Percentiles rank a stretch among this genome's conserved stretches.
phyloP scores from a whole-genome alignment of 805 yeast genomes.

The Sugiyamaella qingdaonensis region DNA sequence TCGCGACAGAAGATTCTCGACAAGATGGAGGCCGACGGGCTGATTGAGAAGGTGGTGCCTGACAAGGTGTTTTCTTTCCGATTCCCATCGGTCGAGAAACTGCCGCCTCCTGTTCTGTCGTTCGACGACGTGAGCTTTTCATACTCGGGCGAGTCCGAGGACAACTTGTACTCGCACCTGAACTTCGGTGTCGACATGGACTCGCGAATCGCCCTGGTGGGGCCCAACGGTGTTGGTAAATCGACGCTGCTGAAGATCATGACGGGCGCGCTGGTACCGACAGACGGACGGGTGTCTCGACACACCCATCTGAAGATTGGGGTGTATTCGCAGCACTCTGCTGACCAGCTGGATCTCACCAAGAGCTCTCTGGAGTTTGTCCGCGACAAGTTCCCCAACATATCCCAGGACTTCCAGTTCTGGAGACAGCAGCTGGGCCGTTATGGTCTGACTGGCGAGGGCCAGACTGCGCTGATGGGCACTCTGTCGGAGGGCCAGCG shows the following conservation, averaged over 20 bases:
- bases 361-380: constrained; percentile 95
- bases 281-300: constrained; percentile 91
- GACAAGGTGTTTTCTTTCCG: constrained; percentile 93
- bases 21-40: constrained; percentile 99
- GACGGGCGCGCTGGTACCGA: constrained; percentile 91
- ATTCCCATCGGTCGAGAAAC: constrained; percentile 92
- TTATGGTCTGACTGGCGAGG: constrained; percentile 98
- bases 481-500: constrained; percentile 98
- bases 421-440: constrained; percentile 94
- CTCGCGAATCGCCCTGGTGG: constrained; percentile 95
- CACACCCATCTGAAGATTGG: constrained; percentile 98
- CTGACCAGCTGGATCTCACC: constrained; percentile 94
- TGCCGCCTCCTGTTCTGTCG: constrained; percentile 97
- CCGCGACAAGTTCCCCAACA: constrained; percentile 82
- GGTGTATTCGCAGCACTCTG: constrained; percentile 98
- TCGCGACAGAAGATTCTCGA: constrained; percentile 98
- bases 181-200: constrained; percentile 99
- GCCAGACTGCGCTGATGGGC: constrained; percentile 98
- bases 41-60: constrained; percentile 81
- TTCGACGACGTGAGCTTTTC: constrained; percentile 93
- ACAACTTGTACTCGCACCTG: constrained; percentile 83
- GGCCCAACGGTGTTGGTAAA: constrained; percentile 99
- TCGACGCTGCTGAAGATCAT: constrained; percentile 91
- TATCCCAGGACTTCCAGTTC: constrained; percentile 98
- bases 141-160: constrained; percentile 67